Base-by-base conservation (phyloP, 2,329 filamentous ascomycete species). In the Claviceps fusiformis region DNA sequence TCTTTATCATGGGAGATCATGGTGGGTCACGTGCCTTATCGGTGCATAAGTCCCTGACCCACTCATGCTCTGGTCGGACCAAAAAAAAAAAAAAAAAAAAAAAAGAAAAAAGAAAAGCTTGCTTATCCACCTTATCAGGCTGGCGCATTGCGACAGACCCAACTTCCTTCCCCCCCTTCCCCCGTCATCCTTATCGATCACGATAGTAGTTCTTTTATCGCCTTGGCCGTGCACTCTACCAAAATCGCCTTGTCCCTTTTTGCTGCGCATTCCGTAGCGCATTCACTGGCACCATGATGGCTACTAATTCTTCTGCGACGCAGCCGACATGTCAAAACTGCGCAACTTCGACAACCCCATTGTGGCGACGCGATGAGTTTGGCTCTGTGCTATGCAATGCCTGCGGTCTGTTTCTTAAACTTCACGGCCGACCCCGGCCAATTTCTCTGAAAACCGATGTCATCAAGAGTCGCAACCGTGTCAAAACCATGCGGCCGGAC, bases 401-500 rank as follows among this genome's bases (percentile, higher is more conserved):
- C 65, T 98, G 93, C 72, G 93, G 93, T 57, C 80, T 98, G 56
- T 98, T 97, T 72, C 80, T 97, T 65, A 98, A 98, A 79, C 80
- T 98, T 62, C 93, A 98, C 69, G 91, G 91, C 60, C 87, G 91
- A 31, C 83, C 93, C 58, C 85, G 93, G 55, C 93, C 93, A 62
- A 96, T 95, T 69, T 95, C 89, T 63, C 80, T 98, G 64, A 98
- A 98, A 79, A 97, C 93, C 51, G 93, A 98, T 76, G 92, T 97
- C 62, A 98, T 98, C 75, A 98, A 98, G 78, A 96, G 91, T 75
- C 89, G 93, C 65, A 98, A 98, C 73, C 85, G 93, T 61, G 92
- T 97, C 63, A 97, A 97, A 78, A 93, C 90, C 33, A 81, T 82
- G 70, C 80, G 81, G 54, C 82, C 87, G 9, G 88, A 91, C 64